Evolutionary conservation across 1,284 basidiomycete genomes (phyloP).

Genomic region (Malassezia globosa): DNA sequence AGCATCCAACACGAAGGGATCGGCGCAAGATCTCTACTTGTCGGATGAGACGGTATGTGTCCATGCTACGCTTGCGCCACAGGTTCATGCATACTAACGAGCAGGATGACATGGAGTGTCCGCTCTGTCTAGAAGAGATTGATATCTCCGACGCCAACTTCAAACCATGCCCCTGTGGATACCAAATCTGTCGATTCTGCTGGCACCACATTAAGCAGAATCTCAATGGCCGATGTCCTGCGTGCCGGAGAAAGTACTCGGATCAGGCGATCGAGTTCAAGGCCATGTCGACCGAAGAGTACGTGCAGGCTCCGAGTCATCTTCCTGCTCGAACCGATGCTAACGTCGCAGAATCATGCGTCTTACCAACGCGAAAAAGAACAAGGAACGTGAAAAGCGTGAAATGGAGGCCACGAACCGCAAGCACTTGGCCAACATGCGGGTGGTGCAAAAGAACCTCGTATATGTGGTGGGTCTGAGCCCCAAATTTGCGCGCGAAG

Average conservation of each 20-base stretch:
- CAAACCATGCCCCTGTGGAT: conserved; percentile 96
- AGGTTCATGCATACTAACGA: conserved; percentile 1
- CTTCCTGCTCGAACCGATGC: no score
- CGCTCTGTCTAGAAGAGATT: conserved; percentile 96
- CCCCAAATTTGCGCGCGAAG: conserved; percentile 86
- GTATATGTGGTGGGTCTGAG: conserved; percentile 88
- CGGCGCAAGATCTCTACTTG: conserved; percentile 8
- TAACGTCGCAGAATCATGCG: conserved; percentile 66
- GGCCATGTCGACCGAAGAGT: conserved; percentile 91
- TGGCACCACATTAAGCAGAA: conserved; percentile 98
- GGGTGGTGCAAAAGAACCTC: conserved; percentile 90
- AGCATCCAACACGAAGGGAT: no score
- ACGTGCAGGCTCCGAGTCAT: conserved; percentile 50
- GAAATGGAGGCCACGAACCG: conserved; percentile 80
- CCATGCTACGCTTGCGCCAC: no score
- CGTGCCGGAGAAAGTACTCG: conserved; percentile 85
- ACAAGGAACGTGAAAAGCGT: conserved; percentile 86
- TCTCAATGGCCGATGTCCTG: conserved; percentile 89
- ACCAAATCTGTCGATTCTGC: conserved; percentile 99
- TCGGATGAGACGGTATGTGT: conserved; percentile 10
- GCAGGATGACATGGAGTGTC: conserved; percentile 94
- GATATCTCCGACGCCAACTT: conserved; percentile 98
- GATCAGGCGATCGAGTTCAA: conserved; percentile 91
- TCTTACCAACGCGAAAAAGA: conserved; percentile 88
- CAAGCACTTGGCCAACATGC: conserved; percentile 78